These are phyloP conservation scores for Madurella fahalii DNA, from an alignment of 2,329 filamentous ascomycete genomes.

Conservation along the genomic window DNA sequence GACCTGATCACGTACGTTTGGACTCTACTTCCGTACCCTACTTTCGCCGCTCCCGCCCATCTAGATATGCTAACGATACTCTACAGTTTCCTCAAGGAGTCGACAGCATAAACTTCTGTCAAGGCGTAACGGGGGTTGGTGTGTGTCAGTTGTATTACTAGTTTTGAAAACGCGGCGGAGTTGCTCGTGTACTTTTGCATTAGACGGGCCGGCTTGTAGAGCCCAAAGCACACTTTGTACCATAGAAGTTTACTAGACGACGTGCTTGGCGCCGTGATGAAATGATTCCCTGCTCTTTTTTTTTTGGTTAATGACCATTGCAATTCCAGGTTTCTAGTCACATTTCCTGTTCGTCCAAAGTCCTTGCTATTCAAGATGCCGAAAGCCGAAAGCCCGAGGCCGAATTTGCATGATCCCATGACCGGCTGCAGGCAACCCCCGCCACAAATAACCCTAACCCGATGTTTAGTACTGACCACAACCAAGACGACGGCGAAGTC, in stretches of 20 bases:
- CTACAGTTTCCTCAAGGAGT: conserved; percentile 18
- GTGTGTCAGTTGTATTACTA: conserved; percentile 14
- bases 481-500: too few relatives aligned
- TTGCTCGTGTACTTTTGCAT: conserved; percentile 23
- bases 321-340: not conserved
- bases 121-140: not conserved
- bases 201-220: conserved; percentile 27
- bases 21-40: not conserved
- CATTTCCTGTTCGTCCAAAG: too few relatives aligned
- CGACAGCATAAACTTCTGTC: conserved; percentile 10
- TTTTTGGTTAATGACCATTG: not conserved
- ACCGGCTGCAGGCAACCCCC: too few relatives aligned
- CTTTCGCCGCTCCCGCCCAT: not conserved
- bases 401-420: too few relatives aligned
- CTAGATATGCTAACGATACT: not conserved
- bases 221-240: conserved; percentile 21
- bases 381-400: not conserved
- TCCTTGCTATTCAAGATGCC: too few relatives aligned
- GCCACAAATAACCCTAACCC: too few relatives aligned
- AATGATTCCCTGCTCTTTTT: conserved; percentile 13
- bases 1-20: conserved; percentile 88
- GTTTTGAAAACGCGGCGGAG: not conserved
- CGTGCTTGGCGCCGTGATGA: conserved; percentile 15
- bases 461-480: too few relatives aligned
- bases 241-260: conserved; percentile 29